phyloP scores from a whole-genome alignment of 345 rosid genomes.

The Balakata baccata region DNA sequence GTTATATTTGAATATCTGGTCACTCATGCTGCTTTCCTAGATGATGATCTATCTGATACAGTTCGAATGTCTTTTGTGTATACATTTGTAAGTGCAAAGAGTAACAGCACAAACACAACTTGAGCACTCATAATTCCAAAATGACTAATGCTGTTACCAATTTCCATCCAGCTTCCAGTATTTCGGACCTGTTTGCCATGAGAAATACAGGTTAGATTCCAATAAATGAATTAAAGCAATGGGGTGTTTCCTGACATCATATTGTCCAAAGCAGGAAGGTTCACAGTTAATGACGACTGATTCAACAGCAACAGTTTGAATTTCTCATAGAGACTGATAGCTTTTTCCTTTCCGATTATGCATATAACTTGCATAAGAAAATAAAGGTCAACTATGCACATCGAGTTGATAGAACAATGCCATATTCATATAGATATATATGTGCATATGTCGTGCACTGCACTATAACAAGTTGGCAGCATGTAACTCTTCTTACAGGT shows the following conservation, averaged over 20 bases:
- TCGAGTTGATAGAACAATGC: background rate
- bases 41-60: constrained; percentile 35
- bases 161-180: constrained; percentile 99
- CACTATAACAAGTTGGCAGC: background rate
- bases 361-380: background rate
- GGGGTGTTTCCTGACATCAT: background rate
- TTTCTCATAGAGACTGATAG: background rate
- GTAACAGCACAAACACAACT: constrained; percentile 86
- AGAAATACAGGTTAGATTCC: background rate
- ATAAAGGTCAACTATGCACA: background rate
- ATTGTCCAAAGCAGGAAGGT: background rate
- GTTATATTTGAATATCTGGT: background rate
- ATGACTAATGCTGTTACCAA: constrained; percentile 93
- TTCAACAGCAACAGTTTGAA: background rate
- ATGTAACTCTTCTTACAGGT: background rate
- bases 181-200: constrained; percentile 58
- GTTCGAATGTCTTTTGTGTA: constrained; percentile 72
- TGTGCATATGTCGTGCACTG: background rate
- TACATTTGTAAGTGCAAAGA: constrained; percentile 76
- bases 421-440: background rate
- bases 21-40: constrained; percentile 53
- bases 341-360: background rate
- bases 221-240: background rate
- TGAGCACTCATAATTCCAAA: constrained; percentile 95
- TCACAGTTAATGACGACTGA: too few species aligned